Percentiles rank a stretch among this genome's conserved stretches.
These are phyloP conservation scores for Hemileccinum rubropunctum DNA, from an alignment of 768 basidiomycete genomes.

Conservation along the genomic window DNA sequence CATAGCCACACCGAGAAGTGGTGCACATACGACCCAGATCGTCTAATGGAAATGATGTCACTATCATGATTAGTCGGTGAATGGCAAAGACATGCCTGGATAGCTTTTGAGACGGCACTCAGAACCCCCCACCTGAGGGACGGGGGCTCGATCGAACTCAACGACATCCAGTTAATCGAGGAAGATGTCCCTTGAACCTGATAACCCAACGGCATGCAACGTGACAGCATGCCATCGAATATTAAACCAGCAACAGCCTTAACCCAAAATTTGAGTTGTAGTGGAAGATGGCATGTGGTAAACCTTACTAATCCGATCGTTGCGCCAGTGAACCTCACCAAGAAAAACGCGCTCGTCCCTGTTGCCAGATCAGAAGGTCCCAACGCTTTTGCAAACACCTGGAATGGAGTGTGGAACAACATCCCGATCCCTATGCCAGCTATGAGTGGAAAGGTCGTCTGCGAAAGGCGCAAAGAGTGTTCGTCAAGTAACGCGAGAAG, in stretches of 20 bases:
- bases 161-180: slow-evolving; percentile 53
- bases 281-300: background rate
- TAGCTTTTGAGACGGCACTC: slow-evolving; percentile 54
- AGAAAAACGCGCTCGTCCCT: slow-evolving; percentile 84
- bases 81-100: slow-evolving; percentile 46
- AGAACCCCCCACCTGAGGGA: slow-evolving; percentile 47
- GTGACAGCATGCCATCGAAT: slow-evolving; percentile 54
- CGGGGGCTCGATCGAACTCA: slow-evolving; percentile 46
- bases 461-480: slow-evolving; percentile 40
- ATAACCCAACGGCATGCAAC: slow-evolving; percentile 48
- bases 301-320: slow-evolving; percentile 72
- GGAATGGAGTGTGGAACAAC: slow-evolving; percentile 84
- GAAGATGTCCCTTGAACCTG: slow-evolving; percentile 39
- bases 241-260: slow-evolving; percentile 77
- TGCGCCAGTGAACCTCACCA: slow-evolving; percentile 84
- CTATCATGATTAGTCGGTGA: background rate
- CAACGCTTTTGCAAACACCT: slow-evolving; percentile 68
- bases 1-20: slow-evolving; percentile 63
- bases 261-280: slow-evolving; percentile 15
- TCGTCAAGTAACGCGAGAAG: slow-evolving; percentile 64
- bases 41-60: slow-evolving; percentile 40
- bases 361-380: slow-evolving; percentile 66
- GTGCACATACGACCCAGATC: slow-evolving; percentile 72
- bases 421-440: slow-evolving; percentile 79
- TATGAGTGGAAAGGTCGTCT: slow-evolving; percentile 62